These are phyloP conservation scores for Claviceps sp. DNA, from an alignment of 2,329 filamentous ascomycete species.

Conservation along the genomic window DNA sequence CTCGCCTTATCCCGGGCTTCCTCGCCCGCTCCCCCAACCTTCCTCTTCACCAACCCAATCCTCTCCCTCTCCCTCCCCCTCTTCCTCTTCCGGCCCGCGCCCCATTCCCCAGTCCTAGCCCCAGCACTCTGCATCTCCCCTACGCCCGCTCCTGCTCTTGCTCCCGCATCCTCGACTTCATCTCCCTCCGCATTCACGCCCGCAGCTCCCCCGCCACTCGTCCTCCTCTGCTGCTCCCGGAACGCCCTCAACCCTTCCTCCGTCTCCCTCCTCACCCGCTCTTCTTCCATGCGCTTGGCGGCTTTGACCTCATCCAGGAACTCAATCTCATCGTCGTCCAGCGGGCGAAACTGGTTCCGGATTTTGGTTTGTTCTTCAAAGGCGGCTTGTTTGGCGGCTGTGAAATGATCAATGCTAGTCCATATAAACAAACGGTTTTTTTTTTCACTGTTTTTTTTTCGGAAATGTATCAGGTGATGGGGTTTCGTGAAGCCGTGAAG, in stretches of 20 bases:
- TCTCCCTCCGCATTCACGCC: constrained; percentile 20
- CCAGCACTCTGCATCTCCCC: constrained; percentile 14
- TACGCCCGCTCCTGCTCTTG: constrained; percentile 24
- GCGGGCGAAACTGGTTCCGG: constrained; percentile 62
- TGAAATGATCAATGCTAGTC: too few relatives aligned
- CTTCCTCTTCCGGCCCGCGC: constrained; percentile 16
- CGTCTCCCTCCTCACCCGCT: constrained; percentile 38
- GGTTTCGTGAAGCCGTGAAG: too few relatives aligned
- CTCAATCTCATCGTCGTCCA: constrained; percentile 68
- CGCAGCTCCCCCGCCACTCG: constrained; percentile 9
- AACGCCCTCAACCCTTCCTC: constrained; percentile 44
- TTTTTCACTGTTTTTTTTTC: neutral
- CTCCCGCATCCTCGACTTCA: neutral
- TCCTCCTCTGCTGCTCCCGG: constrained; percentile 33
- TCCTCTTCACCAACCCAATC: constrained; percentile 4
- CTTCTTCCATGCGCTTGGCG: constrained; percentile 38
- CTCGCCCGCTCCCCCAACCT: constrained; percentile 4
- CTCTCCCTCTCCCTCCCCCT: constrained; percentile 9
- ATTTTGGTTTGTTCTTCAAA: constrained; percentile 63
- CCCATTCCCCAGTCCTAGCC: neutral
- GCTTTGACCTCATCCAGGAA: constrained; percentile 51
- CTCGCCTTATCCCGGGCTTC: constrained; percentile 5
- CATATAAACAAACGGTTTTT: too few relatives aligned
- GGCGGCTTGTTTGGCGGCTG: constrained; percentile 67
- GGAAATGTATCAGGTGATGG: too few relatives aligned